Conservation (phyloP, 202 grass and related monocot species). For the Zizania palustris region DNA sequence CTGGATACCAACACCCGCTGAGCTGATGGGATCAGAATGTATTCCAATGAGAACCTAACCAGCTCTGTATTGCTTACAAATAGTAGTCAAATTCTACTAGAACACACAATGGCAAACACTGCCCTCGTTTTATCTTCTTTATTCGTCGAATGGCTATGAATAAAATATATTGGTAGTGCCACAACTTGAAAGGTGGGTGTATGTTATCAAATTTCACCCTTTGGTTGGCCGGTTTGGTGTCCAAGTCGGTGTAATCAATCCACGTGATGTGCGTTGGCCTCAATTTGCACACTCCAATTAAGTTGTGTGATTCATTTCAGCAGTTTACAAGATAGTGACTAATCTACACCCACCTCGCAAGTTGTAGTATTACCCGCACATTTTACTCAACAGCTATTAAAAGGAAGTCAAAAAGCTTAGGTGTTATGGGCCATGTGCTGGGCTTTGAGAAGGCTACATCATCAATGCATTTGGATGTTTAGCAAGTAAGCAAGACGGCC, state of each 20-base stretch:
- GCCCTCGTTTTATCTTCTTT: neutral
- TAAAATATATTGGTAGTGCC: no score
- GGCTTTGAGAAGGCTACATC: neutral
- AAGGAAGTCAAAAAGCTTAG: neutral
- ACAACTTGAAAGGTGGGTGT: no score
- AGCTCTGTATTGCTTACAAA: neutral
- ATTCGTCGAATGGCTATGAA: neutral
- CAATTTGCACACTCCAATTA: no score
- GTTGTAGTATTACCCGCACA: no score
- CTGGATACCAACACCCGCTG: neutral
- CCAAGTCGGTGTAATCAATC: no score
- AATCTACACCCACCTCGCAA: no score
- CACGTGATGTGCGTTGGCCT: no score
- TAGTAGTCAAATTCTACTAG: neutral
- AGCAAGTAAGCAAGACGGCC: neutral
- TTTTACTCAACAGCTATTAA: neutral
- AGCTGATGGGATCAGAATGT: neutral
- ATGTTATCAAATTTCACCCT: no score
- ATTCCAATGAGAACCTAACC: neutral
- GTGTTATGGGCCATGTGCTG: neutral
- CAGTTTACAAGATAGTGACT: no score
- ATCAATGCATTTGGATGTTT: neutral
- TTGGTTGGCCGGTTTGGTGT: no score
- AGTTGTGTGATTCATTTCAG: no score
- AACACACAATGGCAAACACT: neutral